Evolutionary conservation across 305 asterid species (phyloP).

Genomic region (Solanum hybrid): DNA sequence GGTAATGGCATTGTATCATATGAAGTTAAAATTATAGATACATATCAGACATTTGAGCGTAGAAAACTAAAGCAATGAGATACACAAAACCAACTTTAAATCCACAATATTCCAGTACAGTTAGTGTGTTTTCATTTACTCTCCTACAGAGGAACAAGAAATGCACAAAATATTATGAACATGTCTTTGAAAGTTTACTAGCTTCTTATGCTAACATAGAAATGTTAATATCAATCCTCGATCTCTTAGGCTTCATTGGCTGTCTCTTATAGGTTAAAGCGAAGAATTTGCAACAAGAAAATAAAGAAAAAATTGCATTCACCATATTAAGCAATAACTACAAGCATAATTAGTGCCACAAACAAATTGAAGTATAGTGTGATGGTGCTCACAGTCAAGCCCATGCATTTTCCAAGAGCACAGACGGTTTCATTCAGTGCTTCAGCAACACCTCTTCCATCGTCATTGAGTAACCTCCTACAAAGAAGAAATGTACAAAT

Average conservation of each 20-base stretch:
- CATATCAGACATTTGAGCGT: not conserved
- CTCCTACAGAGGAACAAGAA: not conserved
- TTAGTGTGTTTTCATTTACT: not conserved
- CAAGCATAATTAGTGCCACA: not conserved
- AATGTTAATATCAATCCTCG: not conserved
- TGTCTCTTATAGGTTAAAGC: not conserved
- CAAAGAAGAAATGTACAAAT: constrained; percentile 7
- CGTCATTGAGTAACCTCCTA: constrained; percentile 89
- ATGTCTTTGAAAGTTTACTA: not conserved
- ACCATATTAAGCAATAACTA: not conserved
- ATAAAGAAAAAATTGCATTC: not conserved
- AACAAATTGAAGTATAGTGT: not conserved
- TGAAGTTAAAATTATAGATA: not conserved
- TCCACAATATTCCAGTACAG: not conserved
- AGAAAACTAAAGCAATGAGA: not conserved
- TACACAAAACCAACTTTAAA: not conserved
- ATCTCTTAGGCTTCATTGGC: not conserved
- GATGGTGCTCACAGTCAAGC: constrained; percentile 61
- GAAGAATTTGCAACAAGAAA: not conserved
- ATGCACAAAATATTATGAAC: not conserved
- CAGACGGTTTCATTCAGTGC: constrained; percentile 86
- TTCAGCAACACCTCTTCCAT: constrained; percentile 89
- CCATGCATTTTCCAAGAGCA: constrained; percentile 39
- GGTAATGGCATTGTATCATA: not conserved
- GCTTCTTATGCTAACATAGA: not conserved